Percentiles rank a stretch among this genome's conserved stretches.
phyloP scores from a whole-genome alignment of 208 protist genomes.

The Leptomonas pyrrhocoris region DNA sequence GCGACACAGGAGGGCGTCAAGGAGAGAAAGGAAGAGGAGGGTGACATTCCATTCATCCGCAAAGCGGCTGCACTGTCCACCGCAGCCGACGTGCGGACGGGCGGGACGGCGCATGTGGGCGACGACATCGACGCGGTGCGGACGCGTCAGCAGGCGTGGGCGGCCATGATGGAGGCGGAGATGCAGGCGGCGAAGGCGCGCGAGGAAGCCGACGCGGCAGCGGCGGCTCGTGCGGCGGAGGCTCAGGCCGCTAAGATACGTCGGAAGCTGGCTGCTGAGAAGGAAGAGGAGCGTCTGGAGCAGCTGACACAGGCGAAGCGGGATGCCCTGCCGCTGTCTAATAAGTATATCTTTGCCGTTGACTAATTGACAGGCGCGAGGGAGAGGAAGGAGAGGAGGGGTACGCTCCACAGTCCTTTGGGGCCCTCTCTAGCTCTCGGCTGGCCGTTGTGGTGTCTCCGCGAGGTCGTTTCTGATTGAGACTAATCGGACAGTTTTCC shows the following conservation, averaged over 20 bases:
- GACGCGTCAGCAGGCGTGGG: slow-evolving; percentile 73
- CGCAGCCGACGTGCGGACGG: neutral
- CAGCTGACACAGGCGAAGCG: slow-evolving; percentile 46
- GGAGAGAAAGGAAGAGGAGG: neutral
- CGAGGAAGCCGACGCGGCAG: slow-evolving; percentile 42
- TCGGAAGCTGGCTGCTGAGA: slow-evolving; percentile 42
- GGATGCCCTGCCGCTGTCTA: slow-evolving; percentile 63
- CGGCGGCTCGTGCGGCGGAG: slow-evolving; percentile 44
- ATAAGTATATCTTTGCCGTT: slow-evolving; percentile 85
- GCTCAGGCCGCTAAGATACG: slow-evolving; percentile 37
- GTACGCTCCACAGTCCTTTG: neutral
- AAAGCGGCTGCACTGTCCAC: slow-evolving; percentile 11
- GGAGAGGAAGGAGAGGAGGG: neutral
- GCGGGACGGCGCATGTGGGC: neutral
- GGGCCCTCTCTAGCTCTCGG: neutral
- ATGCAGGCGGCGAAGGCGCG: slow-evolving; percentile 36
- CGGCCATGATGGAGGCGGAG: slow-evolving; percentile 50
- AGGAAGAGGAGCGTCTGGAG: slow-evolving; percentile 53
- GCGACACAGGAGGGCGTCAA: too few relatives aligned
- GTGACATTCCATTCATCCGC: slow-evolving; percentile 29
- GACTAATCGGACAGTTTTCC: neutral
- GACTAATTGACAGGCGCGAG: slow-evolving; percentile 38
- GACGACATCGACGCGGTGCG: slow-evolving; percentile 35
- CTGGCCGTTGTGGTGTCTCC: neutral
- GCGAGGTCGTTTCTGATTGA: neutral